Evolutionary conservation across 441 rosid species (phyloP).

Genomic region (Euphorbia schlechtendalii): DNA sequence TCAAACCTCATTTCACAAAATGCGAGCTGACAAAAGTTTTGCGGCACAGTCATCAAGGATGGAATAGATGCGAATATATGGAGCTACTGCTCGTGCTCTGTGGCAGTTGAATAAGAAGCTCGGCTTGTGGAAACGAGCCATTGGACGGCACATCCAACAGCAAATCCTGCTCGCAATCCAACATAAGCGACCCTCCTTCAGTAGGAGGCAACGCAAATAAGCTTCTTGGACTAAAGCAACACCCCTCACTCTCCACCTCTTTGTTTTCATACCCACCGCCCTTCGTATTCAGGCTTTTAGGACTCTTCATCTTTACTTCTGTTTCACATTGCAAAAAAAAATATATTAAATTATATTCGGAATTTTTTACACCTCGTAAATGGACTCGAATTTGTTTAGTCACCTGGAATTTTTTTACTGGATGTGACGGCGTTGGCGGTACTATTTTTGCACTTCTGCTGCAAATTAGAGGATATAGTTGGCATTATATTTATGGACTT

Average conservation of each 20-base stretch:
- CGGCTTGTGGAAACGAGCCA: conserved; percentile 82
- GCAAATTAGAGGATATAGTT: conserved; percentile 16
- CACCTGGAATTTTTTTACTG: conserved; percentile 43
- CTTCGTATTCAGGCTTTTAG: conserved; percentile 54
- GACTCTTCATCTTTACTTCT: conserved; percentile 65
- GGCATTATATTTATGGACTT: background rate
- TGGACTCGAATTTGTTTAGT: no score
- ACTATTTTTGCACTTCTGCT: conserved; percentile 35
- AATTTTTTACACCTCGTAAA: no score
- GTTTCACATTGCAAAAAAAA: conserved; percentile 21
- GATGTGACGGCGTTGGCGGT: conserved; percentile 20
- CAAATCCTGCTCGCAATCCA: conserved; percentile 75
- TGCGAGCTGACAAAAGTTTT: conserved; percentile 22
- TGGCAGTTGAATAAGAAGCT: conserved; percentile 64
- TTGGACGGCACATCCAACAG: conserved; percentile 81
- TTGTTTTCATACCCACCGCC: conserved; percentile 38
- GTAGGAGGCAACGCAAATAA: conserved; percentile 63
- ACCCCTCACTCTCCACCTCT: conserved; percentile 53
- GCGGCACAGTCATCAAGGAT: conserved; percentile 29
- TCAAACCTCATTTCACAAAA: conserved; percentile 40
- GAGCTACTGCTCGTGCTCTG: conserved; percentile 59
- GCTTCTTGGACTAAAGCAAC: conserved; percentile 75
- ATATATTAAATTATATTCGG: no score
- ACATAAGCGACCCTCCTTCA: conserved; percentile 52
- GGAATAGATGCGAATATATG: conserved; percentile 29